Percentiles rank a stretch among this genome's conserved stretches.
Evolutionary conservation across 805 yeast species (phyloP).

Genomic region (Candida michaelii): DNA sequence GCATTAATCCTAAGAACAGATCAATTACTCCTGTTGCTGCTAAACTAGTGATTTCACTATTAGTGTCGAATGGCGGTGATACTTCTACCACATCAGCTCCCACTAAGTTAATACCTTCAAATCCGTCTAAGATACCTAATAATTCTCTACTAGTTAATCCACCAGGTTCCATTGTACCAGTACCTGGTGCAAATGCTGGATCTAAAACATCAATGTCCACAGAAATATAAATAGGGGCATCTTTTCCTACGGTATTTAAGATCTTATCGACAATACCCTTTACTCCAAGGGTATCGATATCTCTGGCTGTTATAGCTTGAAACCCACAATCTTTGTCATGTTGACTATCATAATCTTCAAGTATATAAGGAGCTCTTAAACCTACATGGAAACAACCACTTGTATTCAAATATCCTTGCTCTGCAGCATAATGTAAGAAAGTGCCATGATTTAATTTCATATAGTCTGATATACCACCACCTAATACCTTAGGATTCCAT

Average conservation of each 20-base stretch:
- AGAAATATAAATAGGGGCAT: slow-evolving; percentile 30
- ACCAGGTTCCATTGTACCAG: slow-evolving; percentile 30
- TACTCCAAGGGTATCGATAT: slow-evolving; percentile 43
- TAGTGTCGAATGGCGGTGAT: slow-evolving; percentile 28
- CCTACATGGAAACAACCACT: slow-evolving; percentile 61
- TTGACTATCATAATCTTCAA: slow-evolving; percentile 29
- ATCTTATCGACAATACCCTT: slow-evolving; percentile 32
- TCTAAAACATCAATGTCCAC: slow-evolving; percentile 30
- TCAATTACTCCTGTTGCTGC: slow-evolving; percentile 28
- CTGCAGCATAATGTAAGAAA: slow-evolving; percentile 67
- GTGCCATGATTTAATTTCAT: slow-evolving; percentile 68
- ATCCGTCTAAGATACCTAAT: slow-evolving; percentile 24
- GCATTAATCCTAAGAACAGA: slow-evolving; percentile 24
- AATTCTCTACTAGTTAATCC: slow-evolving; percentile 28
- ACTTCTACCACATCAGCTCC: slow-evolving; percentile 33
- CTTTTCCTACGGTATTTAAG: slow-evolving; percentile 35
- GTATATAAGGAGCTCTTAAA: slow-evolving; percentile 61
- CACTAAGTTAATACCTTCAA: slow-evolving; percentile 27
- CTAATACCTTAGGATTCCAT: slow-evolving; percentile 62
- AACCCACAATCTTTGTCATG: slow-evolving; percentile 57
- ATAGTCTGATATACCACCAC: slow-evolving; percentile 62
- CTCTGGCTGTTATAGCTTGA: slow-evolving; percentile 44
- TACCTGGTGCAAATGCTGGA: slow-evolving; percentile 29
- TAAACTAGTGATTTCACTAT: slow-evolving; percentile 26
- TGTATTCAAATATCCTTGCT: slow-evolving; percentile 55